Percentiles rank a stretch among this genome's conserved stretches.
phyloP scores from a whole-genome alignment of 140 eudicot species.

The Bidens hawaiensis region DNA sequence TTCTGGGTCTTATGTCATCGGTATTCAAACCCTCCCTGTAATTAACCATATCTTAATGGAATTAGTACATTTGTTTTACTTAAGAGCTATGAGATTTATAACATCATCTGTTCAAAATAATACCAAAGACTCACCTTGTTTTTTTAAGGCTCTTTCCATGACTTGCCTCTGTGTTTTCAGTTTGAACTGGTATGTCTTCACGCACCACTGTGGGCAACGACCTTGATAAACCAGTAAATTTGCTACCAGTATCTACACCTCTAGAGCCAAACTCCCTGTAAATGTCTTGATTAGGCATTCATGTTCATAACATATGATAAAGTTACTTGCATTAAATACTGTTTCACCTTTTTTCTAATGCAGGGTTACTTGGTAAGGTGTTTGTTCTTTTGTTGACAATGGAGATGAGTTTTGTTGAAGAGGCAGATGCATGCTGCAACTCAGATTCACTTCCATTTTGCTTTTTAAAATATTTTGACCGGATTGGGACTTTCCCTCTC shows the following conservation, averaged over 20 bases:
- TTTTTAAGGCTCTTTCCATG: slow-evolving; percentile 26
- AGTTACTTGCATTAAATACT: background rate
- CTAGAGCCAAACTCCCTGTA: slow-evolving; percentile 28
- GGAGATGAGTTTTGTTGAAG: slow-evolving; percentile 32
- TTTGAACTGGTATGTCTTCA: slow-evolving; percentile 24
- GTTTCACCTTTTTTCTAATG: slow-evolving; percentile 45
- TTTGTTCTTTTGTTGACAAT: slow-evolving; percentile 23
- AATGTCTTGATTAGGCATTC: slow-evolving; percentile 1
- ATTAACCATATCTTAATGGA: slow-evolving; percentile 6
- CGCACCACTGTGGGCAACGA: slow-evolving; percentile 29
- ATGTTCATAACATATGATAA: slow-evolving; percentile 3
- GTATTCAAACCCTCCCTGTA: slow-evolving; percentile 39
- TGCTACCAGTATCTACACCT: slow-evolving; percentile 34
- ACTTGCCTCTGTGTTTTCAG: slow-evolving; percentile 29
- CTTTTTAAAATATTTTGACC: slow-evolving; percentile 39
- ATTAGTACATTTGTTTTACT: background rate
- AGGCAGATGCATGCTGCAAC: slow-evolving; percentile 34
- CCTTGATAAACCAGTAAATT: slow-evolving; percentile 32
- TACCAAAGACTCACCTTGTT: slow-evolving; percentile 41
- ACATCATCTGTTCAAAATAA: slow-evolving; percentile 1
- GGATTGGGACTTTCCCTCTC: slow-evolving; percentile 23
- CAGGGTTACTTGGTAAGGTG: slow-evolving; percentile 18
- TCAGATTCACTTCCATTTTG: slow-evolving; percentile 41
- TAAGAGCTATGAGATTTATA: background rate
- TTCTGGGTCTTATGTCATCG: slow-evolving; percentile 29